Percentiles rank a stretch among this genome's conserved stretches.
These are phyloP conservation scores for Cunninghamia lanceolata DNA, from an alignment of 75 land plant species.

Conservation along the genomic window DNA sequence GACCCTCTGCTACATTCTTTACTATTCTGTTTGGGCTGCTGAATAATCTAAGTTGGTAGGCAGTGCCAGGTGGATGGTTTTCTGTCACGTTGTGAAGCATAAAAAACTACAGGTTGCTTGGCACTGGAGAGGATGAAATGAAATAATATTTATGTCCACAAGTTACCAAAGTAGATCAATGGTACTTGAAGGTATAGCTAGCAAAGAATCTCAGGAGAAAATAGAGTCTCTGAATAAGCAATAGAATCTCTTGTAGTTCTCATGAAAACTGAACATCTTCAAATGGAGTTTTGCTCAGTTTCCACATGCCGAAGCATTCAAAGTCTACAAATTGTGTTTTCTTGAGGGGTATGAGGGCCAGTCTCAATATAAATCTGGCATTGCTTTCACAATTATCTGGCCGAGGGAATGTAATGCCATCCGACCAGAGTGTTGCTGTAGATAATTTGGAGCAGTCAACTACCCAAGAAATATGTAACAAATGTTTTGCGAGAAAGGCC, in stretches of 20 bases:
- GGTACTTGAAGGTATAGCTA: no score
- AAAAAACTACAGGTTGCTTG: background rate
- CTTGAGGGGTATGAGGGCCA: background rate
- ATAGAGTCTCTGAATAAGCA: background rate
- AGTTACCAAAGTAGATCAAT: no score
- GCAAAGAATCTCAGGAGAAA: background rate
- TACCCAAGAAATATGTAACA: no score
- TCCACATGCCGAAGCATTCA: background rate
- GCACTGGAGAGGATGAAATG: background rate
- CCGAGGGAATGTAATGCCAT: background rate
- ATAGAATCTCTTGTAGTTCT: no score
- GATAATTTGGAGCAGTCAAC: no score
- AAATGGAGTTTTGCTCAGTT: no score
- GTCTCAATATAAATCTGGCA: background rate
- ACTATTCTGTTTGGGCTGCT: background rate
- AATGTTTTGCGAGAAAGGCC: background rate
- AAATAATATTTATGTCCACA: no score
- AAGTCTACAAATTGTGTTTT: background rate
- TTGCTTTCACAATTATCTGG: background rate
- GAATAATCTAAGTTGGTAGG: background rate
- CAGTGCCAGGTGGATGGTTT: background rate
- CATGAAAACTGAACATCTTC: background rate
- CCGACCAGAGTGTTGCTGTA: no score
- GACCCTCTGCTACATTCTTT: background rate
- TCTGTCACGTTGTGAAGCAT: background rate